Base-by-base conservation (phyloP, 768 basidiomycete species). In the Russula ochroleuca region DNA sequence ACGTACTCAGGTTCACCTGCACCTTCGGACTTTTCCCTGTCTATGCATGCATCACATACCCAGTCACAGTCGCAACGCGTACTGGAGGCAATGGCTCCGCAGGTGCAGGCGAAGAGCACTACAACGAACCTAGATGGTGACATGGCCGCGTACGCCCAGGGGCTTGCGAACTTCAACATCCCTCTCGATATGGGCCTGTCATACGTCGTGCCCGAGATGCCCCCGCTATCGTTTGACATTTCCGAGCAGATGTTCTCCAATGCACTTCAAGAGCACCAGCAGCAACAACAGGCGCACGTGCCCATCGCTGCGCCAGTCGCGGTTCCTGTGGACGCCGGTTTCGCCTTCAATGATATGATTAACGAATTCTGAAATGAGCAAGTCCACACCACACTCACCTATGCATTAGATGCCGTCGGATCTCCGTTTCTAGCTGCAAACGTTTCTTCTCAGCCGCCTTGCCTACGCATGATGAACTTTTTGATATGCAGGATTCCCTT, bases 321-420 rank as follows among this genome's bases (percentile, higher is more conserved):
- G 23, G 48, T 57, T n/a, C 58, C 55, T 8, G 51, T 63, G 40
- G 61, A 62, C 13, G 0, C 59, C 28, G n/a, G 58, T 25, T 66
- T 66, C 55, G 28, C 57, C 53, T 67, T 68, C 65, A 67, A 68
- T 61, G 65, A 68, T 40, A 59, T 63, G 54, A 60, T 63, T 61
- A 62, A 68, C 54, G 67, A 68, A 48, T 59, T 63, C 49, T 66
- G 51, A 66, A 47, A 66, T 33, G 61, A 65, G 25, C 61, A 51
- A 31, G 48, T 40, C 63, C 48, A 23, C 59, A 17, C 37, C 3
- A 40, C 23, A 31, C 49, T 25, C 48, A 37, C 52, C 40, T 47
- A 48, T 49, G 28, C 52, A 59, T 64, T 21, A 59, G 63, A 47
- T 60, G 51, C 40, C 49, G 58, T 56, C 37, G 66, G 48, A 57